Percentiles rank a stretch among this genome's conserved stretches.
phyloP scores from a whole-genome alignment of 108 stramenopile genomes.

The Pseudonitzschia multiseries region DNA sequence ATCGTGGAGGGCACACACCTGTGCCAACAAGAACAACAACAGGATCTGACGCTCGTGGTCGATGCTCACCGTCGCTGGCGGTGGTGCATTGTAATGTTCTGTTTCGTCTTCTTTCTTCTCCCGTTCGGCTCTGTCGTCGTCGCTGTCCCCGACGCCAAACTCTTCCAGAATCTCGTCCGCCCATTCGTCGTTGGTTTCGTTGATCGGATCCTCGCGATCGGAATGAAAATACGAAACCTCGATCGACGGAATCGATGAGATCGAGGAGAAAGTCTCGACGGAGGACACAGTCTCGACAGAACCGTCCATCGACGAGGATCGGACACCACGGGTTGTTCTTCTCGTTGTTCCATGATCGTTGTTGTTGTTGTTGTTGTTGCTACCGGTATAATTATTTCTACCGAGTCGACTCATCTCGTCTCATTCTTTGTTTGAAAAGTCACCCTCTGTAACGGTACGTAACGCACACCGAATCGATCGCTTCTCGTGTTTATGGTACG shows the following conservation, averaged over 20 bases:
- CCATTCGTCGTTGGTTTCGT: too few relatives aligned
- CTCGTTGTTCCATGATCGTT: background rate
- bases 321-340: background rate
- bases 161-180: background rate
- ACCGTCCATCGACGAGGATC: background rate
- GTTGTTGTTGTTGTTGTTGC: too few relatives aligned
- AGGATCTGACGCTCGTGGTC: conserved; percentile 80
- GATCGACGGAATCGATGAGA: conserved; percentile 1
- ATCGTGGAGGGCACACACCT: conserved; percentile 88
- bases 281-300: background rate
- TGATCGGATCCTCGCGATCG: too few relatives aligned
- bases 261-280: background rate
- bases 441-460: too few relatives aligned
- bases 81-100: background rate
- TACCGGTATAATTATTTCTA: too few relatives aligned
- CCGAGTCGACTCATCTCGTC: background rate
- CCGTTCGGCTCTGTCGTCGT: background rate
- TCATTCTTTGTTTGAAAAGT: too few relatives aligned
- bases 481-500: background rate
- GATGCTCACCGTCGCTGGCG: background rate
- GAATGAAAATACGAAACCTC: too few relatives aligned
- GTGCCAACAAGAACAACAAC: conserved; percentile 88
- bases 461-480: too few relatives aligned
- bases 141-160: background rate
- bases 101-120: too few relatives aligned